phyloP scores from a whole-genome alignment of 106 monocot genomes.

The Apostasia ramifera region DNA sequence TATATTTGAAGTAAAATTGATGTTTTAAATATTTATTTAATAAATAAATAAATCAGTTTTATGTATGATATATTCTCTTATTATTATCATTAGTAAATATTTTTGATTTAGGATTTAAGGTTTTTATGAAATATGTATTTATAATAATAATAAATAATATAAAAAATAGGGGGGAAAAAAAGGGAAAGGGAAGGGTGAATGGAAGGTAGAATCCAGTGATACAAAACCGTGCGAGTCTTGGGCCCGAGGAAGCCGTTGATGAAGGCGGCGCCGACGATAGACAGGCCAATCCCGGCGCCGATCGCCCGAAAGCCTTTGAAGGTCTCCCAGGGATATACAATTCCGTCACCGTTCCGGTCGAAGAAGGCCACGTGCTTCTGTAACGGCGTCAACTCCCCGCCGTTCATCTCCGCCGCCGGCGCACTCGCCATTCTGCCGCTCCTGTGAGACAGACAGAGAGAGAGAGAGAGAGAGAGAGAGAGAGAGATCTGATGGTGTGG shows the following conservation, averaged over 20 bases:
- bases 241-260: conserved; percentile 52
- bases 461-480: not conserved
- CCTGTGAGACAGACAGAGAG: not conserved
- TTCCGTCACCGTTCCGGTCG: conserved; percentile 74
- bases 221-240: conserved; percentile 29
- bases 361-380: conserved; percentile 75
- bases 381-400: conserved; percentile 13
- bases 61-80: too few species aligned
- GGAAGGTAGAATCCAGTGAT: too few species aligned
- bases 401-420: not conserved
- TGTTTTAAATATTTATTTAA: too few species aligned
- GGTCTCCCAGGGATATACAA: conserved; percentile 59
- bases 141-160: too few species aligned
- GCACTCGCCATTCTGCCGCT: not conserved
- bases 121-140: too few species aligned
- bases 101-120: too few species aligned
- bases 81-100: too few species aligned
- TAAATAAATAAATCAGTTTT: too few species aligned
- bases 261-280: conserved; percentile 21
- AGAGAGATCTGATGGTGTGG: too few species aligned
- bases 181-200: too few species aligned
- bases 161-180: too few species aligned
- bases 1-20: too few species aligned
- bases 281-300: conserved; percentile 33
- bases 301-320: conserved; percentile 72